These are phyloP conservation scores for Pseudogymnoascus sp. DNA, from an alignment of 2,329 filamentous ascomycete species.

Conservation along the genomic window DNA sequence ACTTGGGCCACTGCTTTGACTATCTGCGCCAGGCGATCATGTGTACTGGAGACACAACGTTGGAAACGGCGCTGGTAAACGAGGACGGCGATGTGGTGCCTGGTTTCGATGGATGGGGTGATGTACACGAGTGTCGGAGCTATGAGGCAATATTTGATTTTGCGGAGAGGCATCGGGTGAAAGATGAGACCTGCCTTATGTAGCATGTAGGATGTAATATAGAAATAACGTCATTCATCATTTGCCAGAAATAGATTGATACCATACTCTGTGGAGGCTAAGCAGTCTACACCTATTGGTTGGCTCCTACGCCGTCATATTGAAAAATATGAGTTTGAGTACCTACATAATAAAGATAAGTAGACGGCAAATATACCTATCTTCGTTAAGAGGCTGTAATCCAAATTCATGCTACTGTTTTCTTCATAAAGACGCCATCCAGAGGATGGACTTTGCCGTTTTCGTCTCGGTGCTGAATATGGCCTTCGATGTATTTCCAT, in stretches of 20 bases:
- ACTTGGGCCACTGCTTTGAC: slow-evolving; percentile 17
- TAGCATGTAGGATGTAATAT: neutral
- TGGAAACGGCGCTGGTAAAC: slow-evolving; percentile 28
- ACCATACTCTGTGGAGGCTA: neutral
- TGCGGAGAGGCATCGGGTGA: neutral
- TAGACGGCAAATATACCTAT: too few relatives aligned
- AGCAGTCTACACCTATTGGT: neutral
- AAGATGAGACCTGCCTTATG: neutral
- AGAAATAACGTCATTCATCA: too few relatives aligned
- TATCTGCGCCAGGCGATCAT: slow-evolving; percentile 17
- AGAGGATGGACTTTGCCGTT: neutral
- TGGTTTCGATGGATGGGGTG: neutral
- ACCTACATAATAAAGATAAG: slow-evolving; percentile 37
- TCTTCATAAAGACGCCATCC: slow-evolving; percentile 11
- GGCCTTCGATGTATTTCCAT: slow-evolving; percentile 4
- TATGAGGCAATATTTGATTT: neutral
- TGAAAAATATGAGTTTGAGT: neutral
- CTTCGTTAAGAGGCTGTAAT: too few relatives aligned
- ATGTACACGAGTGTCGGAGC: neutral
- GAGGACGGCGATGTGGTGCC: neutral
- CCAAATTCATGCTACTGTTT: slow-evolving; percentile 2
- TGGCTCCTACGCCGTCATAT: neutral
- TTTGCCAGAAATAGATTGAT: neutral
- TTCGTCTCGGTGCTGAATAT: neutral
- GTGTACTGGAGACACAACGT: slow-evolving; percentile 17